A percentile compares a stretch with the other conserved stretches of the same genome.
These are phyloP conservation scores for Cyberlindnera veronae DNA, from an alignment of 805 yeast species.

Conservation along the genomic window DNA sequence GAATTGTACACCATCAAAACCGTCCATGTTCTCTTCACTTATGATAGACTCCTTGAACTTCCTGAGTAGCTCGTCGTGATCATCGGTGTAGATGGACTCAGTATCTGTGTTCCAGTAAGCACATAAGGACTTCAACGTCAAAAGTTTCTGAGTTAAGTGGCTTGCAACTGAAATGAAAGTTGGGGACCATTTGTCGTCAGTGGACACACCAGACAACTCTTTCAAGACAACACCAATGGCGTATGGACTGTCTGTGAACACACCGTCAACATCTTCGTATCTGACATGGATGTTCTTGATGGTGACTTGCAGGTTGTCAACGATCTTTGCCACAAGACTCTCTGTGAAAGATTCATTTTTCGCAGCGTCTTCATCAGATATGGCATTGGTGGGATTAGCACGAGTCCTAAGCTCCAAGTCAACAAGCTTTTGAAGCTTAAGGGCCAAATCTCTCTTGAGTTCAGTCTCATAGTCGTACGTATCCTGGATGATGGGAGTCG, in stretches of 20 bases:
- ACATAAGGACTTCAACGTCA: slow-evolving; percentile 70
- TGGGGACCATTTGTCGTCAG: slow-evolving; percentile 82
- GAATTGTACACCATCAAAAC: slow-evolving; percentile 42
- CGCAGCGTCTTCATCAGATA: slow-evolving; percentile 36
- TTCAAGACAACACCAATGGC: slow-evolving; percentile 78
- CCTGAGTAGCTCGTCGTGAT: slow-evolving; percentile 45
- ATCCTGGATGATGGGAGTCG: slow-evolving; percentile 64
- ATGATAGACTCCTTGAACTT: slow-evolving; percentile 45
- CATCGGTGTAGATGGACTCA: slow-evolving; percentile 42
- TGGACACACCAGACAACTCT: slow-evolving; percentile 88
- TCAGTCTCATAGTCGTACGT: slow-evolving; percentile 52
- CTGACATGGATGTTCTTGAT: slow-evolving; percentile 88
- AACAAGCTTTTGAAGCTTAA: slow-evolving; percentile 65
- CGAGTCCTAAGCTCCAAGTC: slow-evolving; percentile 54
- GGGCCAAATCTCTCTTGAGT: slow-evolving; percentile 56
- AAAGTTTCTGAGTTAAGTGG: slow-evolving; percentile 65
- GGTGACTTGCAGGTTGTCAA: slow-evolving; percentile 88
- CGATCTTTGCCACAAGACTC: slow-evolving; percentile 79
- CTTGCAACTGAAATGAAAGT: slow-evolving; percentile 74
- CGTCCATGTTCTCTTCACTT: slow-evolving; percentile 27
- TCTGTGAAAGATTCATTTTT: slow-evolving; percentile 83
- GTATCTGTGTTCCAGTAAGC: slow-evolving; percentile 81
- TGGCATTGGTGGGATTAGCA: slow-evolving; percentile 35
- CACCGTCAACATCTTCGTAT: slow-evolving; percentile 74
- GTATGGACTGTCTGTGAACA: slow-evolving; percentile 71